Conservation (phyloP, 2,329 filamentous ascomycete species). For the Pseudopyricularia javanii region DNA sequence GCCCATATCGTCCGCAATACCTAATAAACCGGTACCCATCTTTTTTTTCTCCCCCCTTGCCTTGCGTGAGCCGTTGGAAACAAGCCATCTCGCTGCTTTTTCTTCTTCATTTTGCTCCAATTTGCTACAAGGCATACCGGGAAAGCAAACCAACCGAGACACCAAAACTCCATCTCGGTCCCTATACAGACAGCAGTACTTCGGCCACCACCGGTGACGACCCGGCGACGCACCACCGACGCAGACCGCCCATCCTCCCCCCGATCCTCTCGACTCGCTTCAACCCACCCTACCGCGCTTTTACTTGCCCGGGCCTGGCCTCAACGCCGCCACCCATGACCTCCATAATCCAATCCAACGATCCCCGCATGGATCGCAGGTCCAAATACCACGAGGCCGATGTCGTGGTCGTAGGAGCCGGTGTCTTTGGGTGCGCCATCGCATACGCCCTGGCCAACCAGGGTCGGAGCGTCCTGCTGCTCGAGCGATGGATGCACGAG, state of each 20-base stretch:
- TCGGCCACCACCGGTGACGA: neutral
- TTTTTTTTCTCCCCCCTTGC: no score
- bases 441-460: conserved; percentile 79
- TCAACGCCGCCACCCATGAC: conserved; percentile 1
- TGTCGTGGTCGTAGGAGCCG: conserved; percentile 84
- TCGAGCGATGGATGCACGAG: conserved; percentile 82
- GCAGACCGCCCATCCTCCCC: neutral
- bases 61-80: no score
- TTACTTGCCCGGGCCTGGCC: neutral
- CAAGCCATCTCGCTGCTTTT: no score
- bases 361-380: conserved; percentile 24
- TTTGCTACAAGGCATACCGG: no score
- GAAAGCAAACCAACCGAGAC: no score
- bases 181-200: neutral
- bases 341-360: conserved; percentile 1
- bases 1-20: no score
- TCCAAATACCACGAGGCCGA: conserved; percentile 55
- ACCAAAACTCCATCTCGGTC: neutral
- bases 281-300: neutral
- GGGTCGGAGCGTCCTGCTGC: conserved; percentile 77
- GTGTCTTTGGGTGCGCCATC: conserved; percentile 76
- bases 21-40: no score
- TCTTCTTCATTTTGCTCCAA: no score
- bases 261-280: neutral
- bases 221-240: neutral